Evolutionary conservation across 2,329 filamentous ascomycete genomes (phyloP).

Genomic region (Botryotinia convoluta): DNA sequence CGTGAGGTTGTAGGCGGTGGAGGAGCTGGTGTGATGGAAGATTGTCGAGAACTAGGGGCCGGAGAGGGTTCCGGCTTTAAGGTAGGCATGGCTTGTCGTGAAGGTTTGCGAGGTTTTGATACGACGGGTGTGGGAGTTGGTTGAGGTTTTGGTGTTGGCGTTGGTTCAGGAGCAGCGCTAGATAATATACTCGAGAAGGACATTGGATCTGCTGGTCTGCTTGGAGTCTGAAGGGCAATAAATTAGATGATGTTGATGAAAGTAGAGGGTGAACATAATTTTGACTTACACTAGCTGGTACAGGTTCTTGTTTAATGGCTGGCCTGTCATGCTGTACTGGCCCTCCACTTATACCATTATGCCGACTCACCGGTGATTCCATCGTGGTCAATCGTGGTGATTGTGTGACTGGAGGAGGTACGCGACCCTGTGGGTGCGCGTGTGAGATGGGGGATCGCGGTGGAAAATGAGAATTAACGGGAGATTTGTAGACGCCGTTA

Average conservation of each 20-base stretch:
- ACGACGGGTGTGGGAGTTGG: constrained; percentile 17
- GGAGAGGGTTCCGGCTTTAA: constrained; percentile 32
- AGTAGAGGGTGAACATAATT: neutral
- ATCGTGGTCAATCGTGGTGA: constrained; percentile 40
- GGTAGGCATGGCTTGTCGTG: constrained; percentile 29
- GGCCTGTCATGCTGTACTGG: constrained; percentile 33
- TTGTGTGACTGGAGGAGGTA: constrained; percentile 31
- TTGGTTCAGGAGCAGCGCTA: constrained; percentile 66
- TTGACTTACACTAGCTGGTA: constrained; percentile 31
- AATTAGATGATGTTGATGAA: constrained; percentile 20
- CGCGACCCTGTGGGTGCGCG: constrained; percentile 41
- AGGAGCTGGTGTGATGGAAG: constrained; percentile 46
- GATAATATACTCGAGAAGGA: constrained; percentile 94
- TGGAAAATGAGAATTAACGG: constrained; percentile 45
- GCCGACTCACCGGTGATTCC: constrained; percentile 49
- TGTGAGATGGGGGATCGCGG: constrained; percentile 52
- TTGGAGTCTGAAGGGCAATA: constrained; percentile 56
- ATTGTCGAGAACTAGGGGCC: constrained; percentile 43
- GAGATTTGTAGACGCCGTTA: constrained; percentile 51
- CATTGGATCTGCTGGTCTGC: constrained; percentile 82
- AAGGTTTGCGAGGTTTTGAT: constrained; percentile 33
- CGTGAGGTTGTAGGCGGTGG: constrained; percentile 47
- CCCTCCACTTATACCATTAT: constrained; percentile 39
- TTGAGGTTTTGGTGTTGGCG: constrained; percentile 45
- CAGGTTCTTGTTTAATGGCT: constrained; percentile 29